Evolutionary conservation across 106 monocot species (phyloP).

Genomic region (Gastrodia elata): DNA sequence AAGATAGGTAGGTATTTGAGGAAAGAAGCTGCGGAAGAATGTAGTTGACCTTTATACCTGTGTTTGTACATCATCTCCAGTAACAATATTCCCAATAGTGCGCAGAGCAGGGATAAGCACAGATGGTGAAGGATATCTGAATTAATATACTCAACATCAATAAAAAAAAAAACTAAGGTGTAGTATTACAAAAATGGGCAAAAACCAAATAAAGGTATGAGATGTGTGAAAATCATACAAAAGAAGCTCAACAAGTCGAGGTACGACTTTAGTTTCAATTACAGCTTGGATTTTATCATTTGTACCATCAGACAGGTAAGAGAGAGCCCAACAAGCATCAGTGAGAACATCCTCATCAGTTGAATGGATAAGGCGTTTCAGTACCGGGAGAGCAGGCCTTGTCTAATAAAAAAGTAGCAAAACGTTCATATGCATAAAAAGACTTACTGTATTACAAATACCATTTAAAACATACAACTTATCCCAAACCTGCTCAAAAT

Average conservation of each 20-base stretch:
- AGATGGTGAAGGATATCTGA: slow-evolving; percentile 44
- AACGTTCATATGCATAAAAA: background rate
- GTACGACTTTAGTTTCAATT: slow-evolving; percentile 31
- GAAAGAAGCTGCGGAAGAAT: background rate
- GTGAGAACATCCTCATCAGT: slow-evolving; percentile 57
- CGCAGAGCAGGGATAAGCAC: slow-evolving; percentile 54
- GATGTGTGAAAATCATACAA: slow-evolving; percentile 17
- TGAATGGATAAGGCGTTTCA: slow-evolving; percentile 39
- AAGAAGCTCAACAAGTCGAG: slow-evolving; percentile 46
- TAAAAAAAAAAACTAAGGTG: background rate
- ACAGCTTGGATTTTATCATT: slow-evolving; percentile 54
- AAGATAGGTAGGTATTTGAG: background rate
- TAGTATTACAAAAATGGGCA: background rate
- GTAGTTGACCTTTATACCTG: slow-evolving; percentile 26
- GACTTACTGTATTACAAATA: background rate
- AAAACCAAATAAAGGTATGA: background rate
- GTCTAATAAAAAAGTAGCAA: slow-evolving; percentile 15
- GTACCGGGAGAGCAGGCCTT: slow-evolving; percentile 40
- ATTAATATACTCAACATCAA: slow-evolving; percentile 3
- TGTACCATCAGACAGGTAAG: slow-evolving; percentile 43
- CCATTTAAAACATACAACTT: background rate
- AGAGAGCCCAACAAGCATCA: slow-evolving; percentile 47
- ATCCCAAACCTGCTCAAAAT: slow-evolving; percentile 44
- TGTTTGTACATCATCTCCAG: slow-evolving; percentile 60
- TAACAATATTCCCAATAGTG: slow-evolving; percentile 52